Percentiles rank a stretch among this genome's conserved stretches.
phyloP scores from a whole-genome alignment of 1,284 basidiomycete genomes.

The Moesziomyces parantarcticus region DNA sequence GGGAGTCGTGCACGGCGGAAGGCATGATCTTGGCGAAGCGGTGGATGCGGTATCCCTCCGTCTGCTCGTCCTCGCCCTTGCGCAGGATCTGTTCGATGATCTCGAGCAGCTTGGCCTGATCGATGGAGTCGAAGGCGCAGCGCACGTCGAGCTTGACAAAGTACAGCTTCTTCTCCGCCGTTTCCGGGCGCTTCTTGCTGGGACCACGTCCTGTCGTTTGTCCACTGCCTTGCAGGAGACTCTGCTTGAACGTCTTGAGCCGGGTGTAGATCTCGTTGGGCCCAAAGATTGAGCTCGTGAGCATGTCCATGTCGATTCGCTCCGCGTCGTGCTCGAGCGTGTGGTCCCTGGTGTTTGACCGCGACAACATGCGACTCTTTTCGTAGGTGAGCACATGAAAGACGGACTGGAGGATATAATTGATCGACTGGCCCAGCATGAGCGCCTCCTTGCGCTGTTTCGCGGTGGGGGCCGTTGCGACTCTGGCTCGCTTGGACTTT shows the following conservation, averaged over 20 bases:
- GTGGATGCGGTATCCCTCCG: constrained; percentile 59
- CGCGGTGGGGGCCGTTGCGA: not conserved
- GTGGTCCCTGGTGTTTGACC: not conserved
- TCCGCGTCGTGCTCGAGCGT: not conserved
- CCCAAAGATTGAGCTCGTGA: constrained; percentile 58
- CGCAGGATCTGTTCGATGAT: constrained; percentile 76
- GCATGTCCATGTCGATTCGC: constrained; percentile 2
- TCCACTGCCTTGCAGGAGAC: constrained; percentile 1
- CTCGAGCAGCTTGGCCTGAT: constrained; percentile 83
- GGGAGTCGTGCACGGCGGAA: not conserved
- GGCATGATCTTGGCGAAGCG: constrained; percentile 54
- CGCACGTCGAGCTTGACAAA: constrained; percentile 97
- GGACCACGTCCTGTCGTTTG: too few relatives aligned
- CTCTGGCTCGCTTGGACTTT: constrained; percentile 1
- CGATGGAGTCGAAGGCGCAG: constrained; percentile 95
- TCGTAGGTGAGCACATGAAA: constrained; percentile 64
- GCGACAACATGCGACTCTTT: constrained; percentile 21
- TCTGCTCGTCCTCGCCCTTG: constrained; percentile 4
- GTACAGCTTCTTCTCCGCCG: constrained; percentile 70
- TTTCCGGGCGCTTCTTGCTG: not conserved
- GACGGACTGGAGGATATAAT: constrained; percentile 81
- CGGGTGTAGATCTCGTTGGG: constrained; percentile 69
- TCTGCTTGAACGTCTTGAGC: constrained; percentile 45
- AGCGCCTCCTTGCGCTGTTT: constrained; percentile 26
- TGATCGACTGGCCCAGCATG: constrained; percentile 76